phyloP scores from a whole-genome alignment of 192 early-diverging fungal species.

The Coemansia guatemalensis region DNA sequence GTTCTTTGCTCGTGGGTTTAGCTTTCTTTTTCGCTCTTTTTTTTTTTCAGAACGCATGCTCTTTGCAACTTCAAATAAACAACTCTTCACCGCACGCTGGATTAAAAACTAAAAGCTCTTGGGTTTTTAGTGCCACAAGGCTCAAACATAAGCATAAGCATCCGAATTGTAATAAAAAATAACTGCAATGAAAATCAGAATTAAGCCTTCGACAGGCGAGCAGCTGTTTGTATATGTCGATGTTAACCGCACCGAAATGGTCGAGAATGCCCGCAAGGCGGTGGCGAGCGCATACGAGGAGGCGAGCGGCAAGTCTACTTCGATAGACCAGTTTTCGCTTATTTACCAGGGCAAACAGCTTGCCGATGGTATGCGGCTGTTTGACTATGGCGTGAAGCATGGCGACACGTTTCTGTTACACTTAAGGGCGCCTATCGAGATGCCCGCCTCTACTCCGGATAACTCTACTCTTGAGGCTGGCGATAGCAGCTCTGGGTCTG shows the following conservation, averaged over 20 bases:
- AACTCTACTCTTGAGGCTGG: background rate
- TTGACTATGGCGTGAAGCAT: slow-evolving; percentile 46
- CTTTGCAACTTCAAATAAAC: background rate
- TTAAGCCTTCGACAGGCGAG: slow-evolving; percentile 14
- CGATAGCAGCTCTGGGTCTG: background rate
- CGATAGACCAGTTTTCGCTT: slow-evolving; percentile 17
- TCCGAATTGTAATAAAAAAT: slow-evolving; percentile 1
- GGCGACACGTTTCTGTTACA: slow-evolving; percentile 25
- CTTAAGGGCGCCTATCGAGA: slow-evolving; percentile 7
- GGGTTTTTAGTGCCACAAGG: no score
- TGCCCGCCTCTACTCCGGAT: background rate
- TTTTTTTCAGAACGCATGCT: slow-evolving; percentile 4
- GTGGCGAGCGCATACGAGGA: slow-evolving; percentile 7
- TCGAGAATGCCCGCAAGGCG: slow-evolving; percentile 13
- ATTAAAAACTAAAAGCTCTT: no score
- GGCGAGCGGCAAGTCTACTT: slow-evolving; percentile 3
- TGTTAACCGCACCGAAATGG: slow-evolving; percentile 18
- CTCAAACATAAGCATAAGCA: background rate
- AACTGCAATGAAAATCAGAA: slow-evolving; percentile 19
- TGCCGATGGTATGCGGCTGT: slow-evolving; percentile 44
- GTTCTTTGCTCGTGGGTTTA: background rate
- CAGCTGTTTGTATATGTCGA: slow-evolving; percentile 8
- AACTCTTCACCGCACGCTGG: background rate
- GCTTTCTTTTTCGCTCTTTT: slow-evolving; percentile 9
- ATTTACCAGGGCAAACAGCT: slow-evolving; percentile 49